A percentile compares a stretch with the other conserved stretches of the same genome.
Evolutionary conservation across 306 rosid genomes (phyloP).

Genomic region (Luffa acutangula): DNA sequence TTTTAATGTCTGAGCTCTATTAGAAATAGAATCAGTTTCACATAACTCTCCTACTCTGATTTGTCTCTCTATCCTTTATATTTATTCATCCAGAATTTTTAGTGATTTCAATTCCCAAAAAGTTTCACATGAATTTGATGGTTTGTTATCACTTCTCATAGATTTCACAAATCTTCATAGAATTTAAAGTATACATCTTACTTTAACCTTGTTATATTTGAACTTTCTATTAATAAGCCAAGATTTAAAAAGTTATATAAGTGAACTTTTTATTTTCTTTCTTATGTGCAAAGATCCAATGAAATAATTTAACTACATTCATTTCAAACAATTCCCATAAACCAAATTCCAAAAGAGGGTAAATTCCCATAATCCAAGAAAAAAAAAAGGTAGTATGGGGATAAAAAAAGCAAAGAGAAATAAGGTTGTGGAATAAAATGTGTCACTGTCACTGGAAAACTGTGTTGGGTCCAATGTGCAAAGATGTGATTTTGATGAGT

Average conservation of each 20-base stretch:
- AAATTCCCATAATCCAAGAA: neutral
- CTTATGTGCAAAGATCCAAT: neutral
- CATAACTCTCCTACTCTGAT: neutral
- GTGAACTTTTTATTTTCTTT: neutral
- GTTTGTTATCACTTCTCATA: neutral
- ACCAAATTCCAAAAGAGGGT: neutral
- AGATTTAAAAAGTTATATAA: neutral
- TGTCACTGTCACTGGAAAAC: neutral
- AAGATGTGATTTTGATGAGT: neutral
- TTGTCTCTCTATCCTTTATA: neutral
- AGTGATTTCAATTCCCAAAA: too few species aligned
- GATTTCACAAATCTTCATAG: neutral
- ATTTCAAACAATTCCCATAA: neutral
- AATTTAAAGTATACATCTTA: neutral
- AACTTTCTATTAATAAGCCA: neutral
- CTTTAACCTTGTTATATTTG: neutral
- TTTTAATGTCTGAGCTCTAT: neutral
- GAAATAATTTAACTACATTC: neutral
- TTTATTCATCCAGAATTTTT: too few species aligned
- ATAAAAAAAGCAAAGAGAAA: neutral
- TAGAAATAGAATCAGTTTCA: neutral
- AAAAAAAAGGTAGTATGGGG: neutral
- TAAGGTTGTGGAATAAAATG: neutral
- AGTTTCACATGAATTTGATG: neutral
- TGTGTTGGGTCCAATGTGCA: neutral